phyloP scores from a whole-genome alignment of 148 eudicot genomes.

The Euryodendron excelsum region DNA sequence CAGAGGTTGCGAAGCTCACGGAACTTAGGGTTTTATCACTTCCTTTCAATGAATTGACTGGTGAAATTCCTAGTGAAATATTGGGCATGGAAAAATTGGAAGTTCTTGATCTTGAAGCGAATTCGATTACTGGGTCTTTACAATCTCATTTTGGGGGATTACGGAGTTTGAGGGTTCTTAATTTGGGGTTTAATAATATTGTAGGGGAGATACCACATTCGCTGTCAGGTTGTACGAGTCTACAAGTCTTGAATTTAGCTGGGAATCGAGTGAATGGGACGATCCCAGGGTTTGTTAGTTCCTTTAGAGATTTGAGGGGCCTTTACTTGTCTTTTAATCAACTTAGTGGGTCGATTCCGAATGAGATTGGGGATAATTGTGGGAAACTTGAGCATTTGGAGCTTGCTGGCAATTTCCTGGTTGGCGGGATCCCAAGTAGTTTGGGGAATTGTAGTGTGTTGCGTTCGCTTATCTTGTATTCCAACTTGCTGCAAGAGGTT shows the following conservation, averaged over 20 bases:
- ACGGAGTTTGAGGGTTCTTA: constrained; percentile 46
- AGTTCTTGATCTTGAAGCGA: constrained; percentile 60
- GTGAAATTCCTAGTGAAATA: constrained; percentile 39
- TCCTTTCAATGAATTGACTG: constrained; percentile 48
- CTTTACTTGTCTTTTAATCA: constrained; percentile 56
- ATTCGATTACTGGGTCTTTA: constrained; percentile 37
- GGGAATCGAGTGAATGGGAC: constrained; percentile 58
- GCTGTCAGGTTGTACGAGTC: constrained; percentile 33
- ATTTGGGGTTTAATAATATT: constrained; percentile 59
- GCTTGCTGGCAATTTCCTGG: constrained; percentile 42
- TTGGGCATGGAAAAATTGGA: constrained; percentile 51
- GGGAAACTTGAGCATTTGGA: constrained; percentile 55
- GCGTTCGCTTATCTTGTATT: constrained; percentile 43
- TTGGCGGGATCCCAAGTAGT: constrained; percentile 33
- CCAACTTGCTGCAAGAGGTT: constrained; percentile 43
- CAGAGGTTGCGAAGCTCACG: constrained; percentile 31
- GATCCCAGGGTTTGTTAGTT: constrained; percentile 48
- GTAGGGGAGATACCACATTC: constrained; percentile 52
- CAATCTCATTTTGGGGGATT: constrained; percentile 35
- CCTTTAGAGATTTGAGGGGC: constrained; percentile 42
- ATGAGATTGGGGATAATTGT: constrained; percentile 50
- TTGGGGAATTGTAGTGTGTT: constrained; percentile 45
- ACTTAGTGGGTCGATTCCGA: constrained; percentile 44
- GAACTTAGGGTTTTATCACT: constrained; percentile 46
- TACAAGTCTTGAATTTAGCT: constrained; percentile 58